These are phyloP conservation scores for Calonectria pseudoturangicola DNA, from an alignment of 2,329 filamentous ascomycete genomes.

Conservation along the genomic window DNA sequence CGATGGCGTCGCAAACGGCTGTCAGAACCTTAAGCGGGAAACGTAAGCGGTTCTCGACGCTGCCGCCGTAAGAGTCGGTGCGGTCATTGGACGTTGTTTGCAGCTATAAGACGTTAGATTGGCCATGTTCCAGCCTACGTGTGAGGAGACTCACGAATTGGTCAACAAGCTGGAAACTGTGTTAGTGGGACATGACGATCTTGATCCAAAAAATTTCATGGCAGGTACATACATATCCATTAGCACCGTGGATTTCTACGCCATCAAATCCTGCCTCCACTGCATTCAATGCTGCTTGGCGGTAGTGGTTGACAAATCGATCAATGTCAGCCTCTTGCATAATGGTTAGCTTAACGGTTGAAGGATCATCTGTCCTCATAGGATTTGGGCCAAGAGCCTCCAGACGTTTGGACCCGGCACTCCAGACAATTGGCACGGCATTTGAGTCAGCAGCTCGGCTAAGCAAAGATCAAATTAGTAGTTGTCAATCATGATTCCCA, in stretches of 20 bases:
- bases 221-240: slow-evolving; percentile 72
- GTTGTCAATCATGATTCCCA: neutral
- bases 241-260: slow-evolving; percentile 77
- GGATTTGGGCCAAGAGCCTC: slow-evolving; percentile 31
- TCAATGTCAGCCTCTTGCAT: slow-evolving; percentile 81
- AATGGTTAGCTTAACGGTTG: slow-evolving; percentile 59
- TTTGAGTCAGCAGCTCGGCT: slow-evolving; percentile 50
- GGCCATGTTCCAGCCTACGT: neutral
- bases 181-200: slow-evolving; percentile 27
- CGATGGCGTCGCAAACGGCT: slow-evolving; percentile 66
- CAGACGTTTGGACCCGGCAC: slow-evolving; percentile 46
- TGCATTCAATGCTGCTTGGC: slow-evolving; percentile 71
- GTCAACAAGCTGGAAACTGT: slow-evolving; percentile 63
- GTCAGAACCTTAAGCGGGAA: slow-evolving; percentile 69
- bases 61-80: slow-evolving; percentile 72
- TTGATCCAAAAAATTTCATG: too few relatives aligned
- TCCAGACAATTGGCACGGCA: slow-evolving; percentile 45
- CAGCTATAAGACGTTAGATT: slow-evolving; percentile 40
- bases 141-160: slow-evolving; percentile 69
- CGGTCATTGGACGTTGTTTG: slow-evolving; percentile 70
- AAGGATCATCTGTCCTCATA: slow-evolving; percentile 36
- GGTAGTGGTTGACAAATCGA: slow-evolving; percentile 75
- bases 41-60: slow-evolving; percentile 71
- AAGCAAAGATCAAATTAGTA: slow-evolving; percentile 22
- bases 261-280: slow-evolving; percentile 81